Base-by-base conservation (phyloP, 768 basidiomycete genomes). In the Boletus fagicola region DNA sequence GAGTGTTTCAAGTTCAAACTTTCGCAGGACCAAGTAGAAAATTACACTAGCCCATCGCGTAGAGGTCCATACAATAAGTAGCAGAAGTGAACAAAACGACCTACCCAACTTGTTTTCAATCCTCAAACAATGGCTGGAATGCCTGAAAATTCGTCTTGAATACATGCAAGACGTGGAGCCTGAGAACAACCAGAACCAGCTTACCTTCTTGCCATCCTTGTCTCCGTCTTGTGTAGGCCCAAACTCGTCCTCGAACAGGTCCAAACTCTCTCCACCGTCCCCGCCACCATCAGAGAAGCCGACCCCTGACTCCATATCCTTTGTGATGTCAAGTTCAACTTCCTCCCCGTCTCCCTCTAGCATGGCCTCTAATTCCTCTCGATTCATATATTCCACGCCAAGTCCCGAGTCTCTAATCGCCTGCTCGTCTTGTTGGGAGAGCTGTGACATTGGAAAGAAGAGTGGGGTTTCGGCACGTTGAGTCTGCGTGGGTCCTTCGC, bases 331-430 rank as follows among this genome's bases (percentile, higher is more conserved):
- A 60, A 71, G 62, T n/a, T 49, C 72, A 44, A 74, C 66, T 54
- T 74, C 72, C 43, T 73, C 70, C 2, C 64, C 73, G 4, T 73
- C 70, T 42, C 72, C 73, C 28, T 73, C 73, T 36, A 74, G 48
- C 68, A 74, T 68, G 26, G 79, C 83, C 22, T 74, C 77, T 36
- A 90, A 70, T 66, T 90, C 87, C 24, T 83, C 78, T 6, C 71
- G 77, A 56, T 78, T 75, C 88, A 91, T 88, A 58, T 78, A 66
- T 63, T 89, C 87, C 24, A 86, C 75, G 3, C 85, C 87, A 30
- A 92, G 72, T 5, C 88, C 88, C 1, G 85, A 83, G 28, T 76
- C 78, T 38, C 77, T 77, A 45, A 90, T 75, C 6, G 77, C 75
- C 50, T 78, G 80, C 61, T 78, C 75, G 38, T 83, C 80, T 31